Conservation (phyloP, 1,284 basidiomycete genomes). For the Schizophyllum amplum region DNA sequence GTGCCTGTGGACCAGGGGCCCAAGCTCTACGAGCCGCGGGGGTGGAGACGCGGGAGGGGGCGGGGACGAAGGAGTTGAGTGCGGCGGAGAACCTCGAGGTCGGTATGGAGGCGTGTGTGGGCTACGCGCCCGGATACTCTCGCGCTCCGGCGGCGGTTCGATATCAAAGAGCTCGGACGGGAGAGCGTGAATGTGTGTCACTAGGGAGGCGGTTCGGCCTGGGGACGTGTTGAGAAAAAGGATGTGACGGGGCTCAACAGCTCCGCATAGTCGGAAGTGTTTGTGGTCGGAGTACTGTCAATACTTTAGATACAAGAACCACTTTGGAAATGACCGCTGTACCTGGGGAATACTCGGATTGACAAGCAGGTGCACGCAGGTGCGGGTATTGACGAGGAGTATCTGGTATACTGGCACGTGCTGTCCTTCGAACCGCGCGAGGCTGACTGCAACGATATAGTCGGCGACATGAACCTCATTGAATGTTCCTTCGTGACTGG, state of each 20-base stretch:
- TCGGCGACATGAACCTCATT: constrained; percentile 21
- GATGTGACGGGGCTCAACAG: constrained; percentile 7
- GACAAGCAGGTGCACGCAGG: constrained; percentile 22
- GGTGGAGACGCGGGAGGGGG: background rate
- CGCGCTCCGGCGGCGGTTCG: background rate
- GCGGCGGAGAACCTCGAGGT: background rate
- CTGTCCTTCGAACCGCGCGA: constrained; percentile 24
- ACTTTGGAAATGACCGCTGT: constrained; percentile 7
- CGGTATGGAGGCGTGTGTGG: background rate
- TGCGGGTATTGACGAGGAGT: constrained; percentile 26
- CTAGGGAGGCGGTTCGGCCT: constrained; percentile 6
- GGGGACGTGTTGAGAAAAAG: constrained; percentile 12
- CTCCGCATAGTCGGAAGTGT: constrained; percentile 14
- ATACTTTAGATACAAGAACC: background rate
- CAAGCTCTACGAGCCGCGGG: background rate
- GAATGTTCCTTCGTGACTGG: constrained; percentile 14
- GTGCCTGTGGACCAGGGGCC: background rate
- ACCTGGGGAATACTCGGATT: constrained; percentile 25
- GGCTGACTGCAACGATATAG: constrained; percentile 24
- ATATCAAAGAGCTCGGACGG: background rate
- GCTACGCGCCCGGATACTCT: background rate
- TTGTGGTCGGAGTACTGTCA: constrained; percentile 14
- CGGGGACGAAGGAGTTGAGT: constrained; percentile 1
- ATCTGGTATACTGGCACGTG: constrained; percentile 26
- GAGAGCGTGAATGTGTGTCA: constrained; percentile 12